A percentile compares a stretch with the other conserved stretches of the same genome.
These are phyloP conservation scores for Penicillium pulvis DNA, from an alignment of 495 filamentous ascomycete species.

Conservation along the genomic window DNA sequence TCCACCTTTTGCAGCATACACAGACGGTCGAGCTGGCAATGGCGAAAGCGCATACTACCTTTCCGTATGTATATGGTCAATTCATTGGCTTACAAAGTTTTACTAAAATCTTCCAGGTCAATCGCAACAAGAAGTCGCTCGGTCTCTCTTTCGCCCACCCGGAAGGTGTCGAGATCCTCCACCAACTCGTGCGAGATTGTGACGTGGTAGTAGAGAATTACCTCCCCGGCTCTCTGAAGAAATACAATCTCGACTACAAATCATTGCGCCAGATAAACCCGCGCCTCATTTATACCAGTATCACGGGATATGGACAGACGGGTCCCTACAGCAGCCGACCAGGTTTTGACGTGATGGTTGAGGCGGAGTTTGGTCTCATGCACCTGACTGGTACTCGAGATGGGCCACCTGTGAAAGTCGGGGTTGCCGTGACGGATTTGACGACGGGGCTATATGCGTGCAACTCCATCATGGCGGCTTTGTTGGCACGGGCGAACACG, in stretches of 20 bases:
- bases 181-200: constrained; percentile 77
- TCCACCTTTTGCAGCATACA: constrained; percentile 84
- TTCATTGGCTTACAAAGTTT: neutral
- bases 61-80: constrained; percentile 54
- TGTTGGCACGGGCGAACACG: constrained; percentile 69
- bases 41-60: constrained; percentile 97
- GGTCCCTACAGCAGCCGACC: constrained; percentile 90
- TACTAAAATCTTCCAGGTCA: constrained; percentile 58
- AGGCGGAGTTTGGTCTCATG: constrained; percentile 97
- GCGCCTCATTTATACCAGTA: constrained; percentile 66
- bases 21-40: constrained; percentile 63
- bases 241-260: constrained; percentile 86
- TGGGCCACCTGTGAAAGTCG: constrained; percentile 93
- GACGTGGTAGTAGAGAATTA: constrained; percentile 98
- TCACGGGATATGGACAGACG: constrained; percentile 84
- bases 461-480: constrained; percentile 92
- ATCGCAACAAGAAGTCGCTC: constrained; percentile 95
- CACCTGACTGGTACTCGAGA: constrained; percentile 90
- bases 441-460: constrained; percentile 96
- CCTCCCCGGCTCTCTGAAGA: constrained; percentile 82
- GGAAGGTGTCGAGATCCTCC: constrained; percentile 80
- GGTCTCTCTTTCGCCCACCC: constrained; percentile 86
- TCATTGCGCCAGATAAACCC: constrained; percentile 81
- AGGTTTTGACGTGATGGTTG: constrained; percentile 99
- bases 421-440: constrained; percentile 93